Evolutionary conservation across 306 rosid species (phyloP), one percentile per base, ranked within the genome.

Genomic region (Aeschynomene evenia): DNA sequence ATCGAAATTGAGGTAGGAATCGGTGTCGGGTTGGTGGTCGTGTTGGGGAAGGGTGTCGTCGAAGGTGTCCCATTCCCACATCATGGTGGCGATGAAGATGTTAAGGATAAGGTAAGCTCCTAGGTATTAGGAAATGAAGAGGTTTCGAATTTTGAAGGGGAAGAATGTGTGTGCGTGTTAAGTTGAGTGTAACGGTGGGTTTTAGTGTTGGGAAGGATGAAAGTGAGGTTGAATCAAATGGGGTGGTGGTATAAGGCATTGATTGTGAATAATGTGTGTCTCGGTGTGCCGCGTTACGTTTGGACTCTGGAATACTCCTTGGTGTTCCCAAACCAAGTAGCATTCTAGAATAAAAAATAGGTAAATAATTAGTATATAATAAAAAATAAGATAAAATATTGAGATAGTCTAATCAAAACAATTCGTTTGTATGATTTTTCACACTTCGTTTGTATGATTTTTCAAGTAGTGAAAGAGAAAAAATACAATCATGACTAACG

Each of bases 41-140:
- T 77, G 24, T 48, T 76, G 61, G 9, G 79, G 75, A 50, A 49
- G 33, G 9, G 45, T 39, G 63, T 48, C 63, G 57, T 77, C 76
- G 75, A 87, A 82, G 46, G 75, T 83, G 70, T 83, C 81, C 88
- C 88, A 59, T 59, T 79, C 75, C 82, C 82, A 84, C 86, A 82
- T 84, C 94, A 75, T 81, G 49, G 14, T 13, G 31, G 36, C 1
- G 51, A 45, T 2, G 51, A 45, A n/a, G 20, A 45, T 5, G 19
- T 2, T 15, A 6, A 15, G 51, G 51, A 45, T 15, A 15, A 45
- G 51, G 51, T 6, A 12, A 40, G 48, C 5, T 45, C 51, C 21
- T 6, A n/a, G 51, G 21, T 45, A 2, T 45, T 45, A 11, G 50
- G 19, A 2, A 9, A 43, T 13, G 4, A 43, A 3, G 1, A 43